These are phyloP conservation scores for Pichia sp. DNA, from an alignment of 1,139 yeast species.

Conservation along the genomic window DNA sequence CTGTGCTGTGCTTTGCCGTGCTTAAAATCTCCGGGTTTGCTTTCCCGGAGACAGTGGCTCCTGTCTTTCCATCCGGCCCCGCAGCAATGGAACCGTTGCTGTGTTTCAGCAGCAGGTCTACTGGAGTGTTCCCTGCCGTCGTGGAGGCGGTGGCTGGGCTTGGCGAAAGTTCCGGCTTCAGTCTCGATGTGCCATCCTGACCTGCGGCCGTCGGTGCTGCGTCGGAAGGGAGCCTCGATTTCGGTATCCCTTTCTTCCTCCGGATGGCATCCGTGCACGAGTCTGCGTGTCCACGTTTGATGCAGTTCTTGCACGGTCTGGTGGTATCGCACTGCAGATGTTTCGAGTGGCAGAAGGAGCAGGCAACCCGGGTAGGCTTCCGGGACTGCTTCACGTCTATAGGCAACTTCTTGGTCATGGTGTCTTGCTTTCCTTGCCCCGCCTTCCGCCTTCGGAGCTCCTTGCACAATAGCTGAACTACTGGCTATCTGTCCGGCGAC, in stretches of 20 bases:
- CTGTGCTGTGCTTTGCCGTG: too few species aligned
- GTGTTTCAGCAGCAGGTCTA: not conserved
- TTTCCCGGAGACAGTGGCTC: not conserved
- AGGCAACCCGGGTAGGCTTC: conserved; percentile 63
- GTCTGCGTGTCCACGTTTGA: conserved; percentile 50
- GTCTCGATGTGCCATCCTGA: not conserved
- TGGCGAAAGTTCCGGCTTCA: too few species aligned
- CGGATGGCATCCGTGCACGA: conserved; percentile 58
- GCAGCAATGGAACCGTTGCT: not conserved
- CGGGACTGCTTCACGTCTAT: conserved; percentile 49
- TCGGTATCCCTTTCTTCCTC: conserved; percentile 40
- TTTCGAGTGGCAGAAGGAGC: conserved; percentile 65
- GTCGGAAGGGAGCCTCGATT: not conserved
- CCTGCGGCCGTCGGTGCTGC: not conserved
- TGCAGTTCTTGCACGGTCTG: conserved; percentile 68
- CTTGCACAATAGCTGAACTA: too few species aligned
- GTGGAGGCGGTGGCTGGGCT: not conserved
- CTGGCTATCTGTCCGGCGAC: too few species aligned
- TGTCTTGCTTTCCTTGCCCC: not conserved
- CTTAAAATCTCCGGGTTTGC: conserved; percentile 23
- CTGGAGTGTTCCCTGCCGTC: not conserved
- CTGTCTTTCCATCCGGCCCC: not conserved
- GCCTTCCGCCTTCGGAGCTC: not conserved
- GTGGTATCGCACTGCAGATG: conserved; percentile 60
- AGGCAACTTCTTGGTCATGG: conserved; percentile 57